Conservation (phyloP, 2,329 filamentous ascomycete genomes). For the Acephala macrosclerotiorum region DNA sequence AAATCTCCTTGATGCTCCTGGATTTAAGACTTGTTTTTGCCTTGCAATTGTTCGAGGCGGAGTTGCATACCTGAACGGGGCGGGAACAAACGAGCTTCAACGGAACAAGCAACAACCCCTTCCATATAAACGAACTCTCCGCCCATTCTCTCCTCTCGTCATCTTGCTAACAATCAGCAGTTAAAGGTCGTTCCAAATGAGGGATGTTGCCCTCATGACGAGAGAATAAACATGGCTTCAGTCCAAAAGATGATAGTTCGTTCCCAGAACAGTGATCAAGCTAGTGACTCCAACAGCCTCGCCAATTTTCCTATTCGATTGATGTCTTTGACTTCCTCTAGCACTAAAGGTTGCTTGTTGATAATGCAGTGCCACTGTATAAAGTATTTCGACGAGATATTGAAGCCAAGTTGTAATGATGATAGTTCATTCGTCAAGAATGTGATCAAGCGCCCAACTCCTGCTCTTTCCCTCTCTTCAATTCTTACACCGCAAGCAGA, state of each 20-base stretch:
- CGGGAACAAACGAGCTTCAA: not conserved
- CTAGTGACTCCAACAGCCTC: not conserved
- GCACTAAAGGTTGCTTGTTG: not conserved
- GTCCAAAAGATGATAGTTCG: slow-evolving; percentile 9
- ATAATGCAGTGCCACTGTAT: not conserved
- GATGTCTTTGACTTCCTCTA: not conserved
- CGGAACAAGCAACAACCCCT: not conserved
- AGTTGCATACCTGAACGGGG: too few species aligned
- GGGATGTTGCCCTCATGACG: not conserved
- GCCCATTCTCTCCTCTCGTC: not conserved
- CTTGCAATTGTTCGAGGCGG: not conserved
- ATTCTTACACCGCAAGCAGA: not conserved
- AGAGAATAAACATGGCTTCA: not conserved
- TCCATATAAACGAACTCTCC: not conserved
- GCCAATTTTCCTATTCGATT: not conserved
- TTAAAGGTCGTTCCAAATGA: not conserved
- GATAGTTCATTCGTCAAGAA: not conserved
- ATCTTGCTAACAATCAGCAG: not conserved
- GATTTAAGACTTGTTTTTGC: not conserved
- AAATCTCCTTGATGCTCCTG: too few species aligned
- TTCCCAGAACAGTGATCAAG: slow-evolving; percentile 3
- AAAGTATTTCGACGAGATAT: not conserved
- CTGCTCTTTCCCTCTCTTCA: not conserved
- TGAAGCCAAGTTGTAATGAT: not conserved
- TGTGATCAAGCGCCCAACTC: slow-evolving; percentile 5